Evolutionary conservation across 1,284 basidiomycete genomes (phyloP), one percentile per base, ranked within the genome.

Genomic region (Blastosporella zonata): DNA sequence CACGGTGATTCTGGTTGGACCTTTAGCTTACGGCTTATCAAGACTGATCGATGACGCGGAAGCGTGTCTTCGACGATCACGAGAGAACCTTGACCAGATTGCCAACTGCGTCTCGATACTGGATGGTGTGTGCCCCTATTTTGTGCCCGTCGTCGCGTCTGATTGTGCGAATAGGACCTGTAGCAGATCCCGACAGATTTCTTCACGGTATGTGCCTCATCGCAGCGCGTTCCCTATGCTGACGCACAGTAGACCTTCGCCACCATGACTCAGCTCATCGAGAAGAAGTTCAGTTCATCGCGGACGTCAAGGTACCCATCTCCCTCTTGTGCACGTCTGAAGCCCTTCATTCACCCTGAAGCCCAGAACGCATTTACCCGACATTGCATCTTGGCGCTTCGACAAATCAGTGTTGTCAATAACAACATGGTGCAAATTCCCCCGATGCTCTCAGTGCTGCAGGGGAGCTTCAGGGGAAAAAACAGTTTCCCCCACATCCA

Each of bases 401-500:
- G 84, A 15, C 78, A 78, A 47, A 88, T 94, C 54, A 87, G 87
- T 55, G 62, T 73, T 18, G 71, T 93, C 37, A 93, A 94, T 64
- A 82, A 82, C 45, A 81, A 85, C 47, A 77, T 95, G 27, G 78
- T 90, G 2, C 75, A 82, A 40, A 68, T 94, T 1, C 85, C 88
- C 4, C 67, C 77, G 1, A 70, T 74, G 1, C 69, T 95, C 36
- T 72, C 75, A 0, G 66, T 73, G 1, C 72, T 95, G 1, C 89
- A 93, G 60, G 64, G 73, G 1, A 83, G 81, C 58, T 79, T 93
- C 55, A 74, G 85, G 25, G 71, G 73, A 3, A 89, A 88, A 66
- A 91, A 85, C 38, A 90, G 88, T 43, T 98, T 98, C 66, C 79
- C 87, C 17, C 93, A 98, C 63, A 87, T 98, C 10, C 82, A 88